phyloP scores from a whole-genome alignment of 805 yeast genomes.

The Lachancea fermentati region DNA sequence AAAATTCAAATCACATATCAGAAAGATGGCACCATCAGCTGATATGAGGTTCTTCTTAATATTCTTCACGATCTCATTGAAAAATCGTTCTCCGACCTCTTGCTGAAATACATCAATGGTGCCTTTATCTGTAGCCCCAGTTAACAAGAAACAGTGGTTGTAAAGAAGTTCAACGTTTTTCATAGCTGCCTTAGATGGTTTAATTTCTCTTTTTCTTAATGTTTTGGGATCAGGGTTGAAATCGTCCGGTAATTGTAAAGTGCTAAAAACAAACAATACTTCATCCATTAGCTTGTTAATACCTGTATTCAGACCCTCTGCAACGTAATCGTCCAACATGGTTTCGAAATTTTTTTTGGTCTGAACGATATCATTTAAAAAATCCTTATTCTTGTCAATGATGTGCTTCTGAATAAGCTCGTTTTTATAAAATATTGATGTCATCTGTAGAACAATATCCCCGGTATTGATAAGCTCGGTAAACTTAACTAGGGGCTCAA shows the following conservation, averaged over 20 bases:
- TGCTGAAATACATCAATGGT: slow-evolving; percentile 90
- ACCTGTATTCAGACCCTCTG: slow-evolving; percentile 88
- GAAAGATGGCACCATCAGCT: slow-evolving; percentile 72
- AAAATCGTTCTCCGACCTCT: slow-evolving; percentile 86
- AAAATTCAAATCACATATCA: slow-evolving; percentile 76
- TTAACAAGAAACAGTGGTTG: slow-evolving; percentile 65
- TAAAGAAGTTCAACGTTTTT: slow-evolving; percentile 57
- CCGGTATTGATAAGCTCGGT: slow-evolving; percentile 90
- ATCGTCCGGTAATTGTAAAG: slow-evolving; percentile 54
- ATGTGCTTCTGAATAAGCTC: slow-evolving; percentile 55
- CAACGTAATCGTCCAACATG: slow-evolving; percentile 80
- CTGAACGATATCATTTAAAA: slow-evolving; percentile 69
- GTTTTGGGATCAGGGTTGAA: slow-evolving; percentile 44
- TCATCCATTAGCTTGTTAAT: slow-evolving; percentile 84
- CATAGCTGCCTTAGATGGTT: slow-evolving; percentile 60
- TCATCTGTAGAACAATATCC: slow-evolving; percentile 87
- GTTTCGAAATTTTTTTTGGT: slow-evolving; percentile 78
- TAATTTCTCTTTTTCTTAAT: slow-evolving; percentile 25
- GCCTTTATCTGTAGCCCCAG: slow-evolving; percentile 79
- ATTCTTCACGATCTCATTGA: slow-evolving; percentile 67
- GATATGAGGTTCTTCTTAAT: slow-evolving; percentile 70
- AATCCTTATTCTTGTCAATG: slow-evolving; percentile 67
- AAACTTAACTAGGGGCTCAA: slow-evolving; percentile 83
- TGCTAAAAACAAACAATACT: slow-evolving; percentile 54
- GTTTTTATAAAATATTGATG: slow-evolving; percentile 83